Evolutionary conservation across 2,329 filamentous ascomycete genomes (phyloP).

Genomic region (Ascochyta lentis): DNA sequence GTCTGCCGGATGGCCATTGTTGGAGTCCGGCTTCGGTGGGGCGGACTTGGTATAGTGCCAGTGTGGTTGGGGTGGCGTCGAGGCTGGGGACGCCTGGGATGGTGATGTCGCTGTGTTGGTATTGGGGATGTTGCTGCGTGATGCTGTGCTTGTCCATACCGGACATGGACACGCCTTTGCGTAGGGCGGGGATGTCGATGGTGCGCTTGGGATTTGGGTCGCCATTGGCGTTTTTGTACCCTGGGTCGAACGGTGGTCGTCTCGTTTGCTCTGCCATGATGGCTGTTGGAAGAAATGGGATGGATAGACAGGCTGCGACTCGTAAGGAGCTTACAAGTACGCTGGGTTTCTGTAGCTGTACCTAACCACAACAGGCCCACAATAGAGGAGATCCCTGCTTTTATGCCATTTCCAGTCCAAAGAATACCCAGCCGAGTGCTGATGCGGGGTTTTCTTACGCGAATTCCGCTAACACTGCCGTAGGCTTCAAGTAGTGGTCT

Average conservation of each 20-base stretch:
- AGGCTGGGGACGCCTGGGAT: not conserved
- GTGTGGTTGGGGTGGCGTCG: not conserved
- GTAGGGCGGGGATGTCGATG: not conserved
- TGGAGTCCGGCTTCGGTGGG: not conserved
- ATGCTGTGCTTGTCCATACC: not conserved
- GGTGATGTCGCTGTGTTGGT: not conserved
- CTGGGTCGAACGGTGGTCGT: slow-evolving; percentile 8
- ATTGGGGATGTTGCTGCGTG: not conserved
- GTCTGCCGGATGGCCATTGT: not conserved
- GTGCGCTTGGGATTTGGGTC: not conserved
- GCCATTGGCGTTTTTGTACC: not conserved
- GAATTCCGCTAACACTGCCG: too few relatives aligned
- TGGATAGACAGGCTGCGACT: too few relatives aligned
- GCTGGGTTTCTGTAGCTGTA: too few relatives aligned
- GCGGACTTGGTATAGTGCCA: slow-evolving; percentile 1
- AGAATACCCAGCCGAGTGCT: too few relatives aligned
- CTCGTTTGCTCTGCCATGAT: not conserved
- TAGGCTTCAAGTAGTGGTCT: too few relatives aligned
- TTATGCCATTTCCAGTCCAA: too few relatives aligned
- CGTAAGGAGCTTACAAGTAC: too few relatives aligned
- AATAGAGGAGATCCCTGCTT: too few relatives aligned
- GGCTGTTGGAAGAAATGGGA: too few relatives aligned
- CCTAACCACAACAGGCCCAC: too few relatives aligned
- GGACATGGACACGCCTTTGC: not conserved
- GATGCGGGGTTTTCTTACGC: too few relatives aligned